Percentiles rank a stretch among this genome's conserved stretches.
phyloP scores from a whole-genome alignment of 768 basidiomycete genomes.

The Dentipellis sp. region DNA sequence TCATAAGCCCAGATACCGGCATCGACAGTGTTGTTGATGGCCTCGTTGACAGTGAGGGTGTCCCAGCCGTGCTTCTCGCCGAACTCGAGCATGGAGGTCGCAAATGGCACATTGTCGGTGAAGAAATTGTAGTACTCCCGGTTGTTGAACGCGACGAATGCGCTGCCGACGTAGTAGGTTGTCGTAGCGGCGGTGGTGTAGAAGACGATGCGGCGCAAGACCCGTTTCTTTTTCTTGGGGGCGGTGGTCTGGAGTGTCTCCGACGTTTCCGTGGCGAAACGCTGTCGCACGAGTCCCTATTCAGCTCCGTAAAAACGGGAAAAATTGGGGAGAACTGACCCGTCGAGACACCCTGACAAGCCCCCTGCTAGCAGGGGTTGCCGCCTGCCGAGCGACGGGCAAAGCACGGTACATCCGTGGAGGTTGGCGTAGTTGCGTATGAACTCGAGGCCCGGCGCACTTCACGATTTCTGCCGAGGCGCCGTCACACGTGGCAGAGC shows the following conservation, averaged over 20 bases:
- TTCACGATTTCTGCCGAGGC: not conserved
- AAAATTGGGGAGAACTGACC: constrained; percentile 30
- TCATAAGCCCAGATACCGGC: constrained; percentile 38
- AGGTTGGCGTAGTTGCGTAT: not conserved
- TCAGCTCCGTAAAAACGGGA: constrained; percentile 6
- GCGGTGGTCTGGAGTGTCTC: constrained; percentile 14
- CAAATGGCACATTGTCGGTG: constrained; percentile 70
- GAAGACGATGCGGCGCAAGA: constrained; percentile 54
- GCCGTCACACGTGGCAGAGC: not conserved
- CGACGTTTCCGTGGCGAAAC: constrained; percentile 45
- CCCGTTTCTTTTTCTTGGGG: constrained; percentile 43
- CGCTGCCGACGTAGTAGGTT: constrained; percentile 77
- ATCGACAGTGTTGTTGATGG: constrained; percentile 43
- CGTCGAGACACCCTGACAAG: constrained; percentile 46
- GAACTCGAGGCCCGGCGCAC: not conserved
- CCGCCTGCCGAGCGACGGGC: constrained; percentile 44
- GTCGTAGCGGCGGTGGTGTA: constrained; percentile 60
- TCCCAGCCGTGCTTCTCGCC: constrained; percentile 79
- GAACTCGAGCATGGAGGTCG: constrained; percentile 67
- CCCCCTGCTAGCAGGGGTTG: constrained; percentile 32
- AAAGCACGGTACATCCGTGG: constrained; percentile 44
- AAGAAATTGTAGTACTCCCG: constrained; percentile 83
- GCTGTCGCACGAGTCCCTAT: constrained; percentile 28
- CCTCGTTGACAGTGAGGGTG: constrained; percentile 52
- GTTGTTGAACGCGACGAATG: constrained; percentile 68